These are phyloP conservation scores for Saitozyma sp. DNA, from an alignment of 768 basidiomycete species.

Conservation along the genomic window DNA sequence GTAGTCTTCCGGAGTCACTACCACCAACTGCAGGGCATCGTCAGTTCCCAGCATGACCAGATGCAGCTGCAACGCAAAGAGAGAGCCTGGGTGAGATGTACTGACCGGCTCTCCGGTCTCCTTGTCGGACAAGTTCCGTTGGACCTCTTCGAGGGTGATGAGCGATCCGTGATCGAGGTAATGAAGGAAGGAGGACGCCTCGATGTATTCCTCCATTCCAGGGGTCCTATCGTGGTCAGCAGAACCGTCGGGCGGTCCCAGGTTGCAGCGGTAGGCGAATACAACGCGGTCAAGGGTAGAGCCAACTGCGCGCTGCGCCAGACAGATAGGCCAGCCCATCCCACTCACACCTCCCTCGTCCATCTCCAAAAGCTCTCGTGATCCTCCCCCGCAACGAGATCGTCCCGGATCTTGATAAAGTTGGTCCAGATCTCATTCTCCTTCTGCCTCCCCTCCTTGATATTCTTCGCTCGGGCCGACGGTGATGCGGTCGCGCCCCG, in stretches of 20 bases:
- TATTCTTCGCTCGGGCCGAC: conserved; percentile 35
- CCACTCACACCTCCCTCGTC: conserved; percentile 48
- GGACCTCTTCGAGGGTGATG: conserved; percentile 64
- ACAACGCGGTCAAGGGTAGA: no score
- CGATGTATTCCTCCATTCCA: conserved; percentile 91
- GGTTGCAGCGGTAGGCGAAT: background rate
- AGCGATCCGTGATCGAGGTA: conserved; percentile 72
- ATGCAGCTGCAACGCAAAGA: no score
- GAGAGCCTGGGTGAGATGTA: background rate
- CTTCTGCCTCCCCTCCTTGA: conserved; percentile 57
- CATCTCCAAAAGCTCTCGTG: conserved; percentile 44
- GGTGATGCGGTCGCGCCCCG: conserved; percentile 57
- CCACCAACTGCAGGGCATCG: conserved; percentile 63
- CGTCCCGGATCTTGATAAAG: conserved; percentile 62
- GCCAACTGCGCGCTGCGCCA: background rate
- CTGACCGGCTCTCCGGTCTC: conserved; percentile 66
- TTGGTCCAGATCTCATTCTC: conserved; percentile 66
- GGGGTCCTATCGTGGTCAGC: conserved; percentile 58
- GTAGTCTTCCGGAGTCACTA: conserved; percentile 77
- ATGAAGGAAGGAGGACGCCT: conserved; percentile 83
- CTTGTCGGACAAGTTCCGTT: conserved; percentile 62
- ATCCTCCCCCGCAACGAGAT: conserved; percentile 28
- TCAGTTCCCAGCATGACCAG: no score
- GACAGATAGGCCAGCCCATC: background rate
- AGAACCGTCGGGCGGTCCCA: conserved; percentile 50